Evolutionary conservation across 1,284 basidiomycete genomes (phyloP).

Genomic region (Stereum hirsutum): DNA sequence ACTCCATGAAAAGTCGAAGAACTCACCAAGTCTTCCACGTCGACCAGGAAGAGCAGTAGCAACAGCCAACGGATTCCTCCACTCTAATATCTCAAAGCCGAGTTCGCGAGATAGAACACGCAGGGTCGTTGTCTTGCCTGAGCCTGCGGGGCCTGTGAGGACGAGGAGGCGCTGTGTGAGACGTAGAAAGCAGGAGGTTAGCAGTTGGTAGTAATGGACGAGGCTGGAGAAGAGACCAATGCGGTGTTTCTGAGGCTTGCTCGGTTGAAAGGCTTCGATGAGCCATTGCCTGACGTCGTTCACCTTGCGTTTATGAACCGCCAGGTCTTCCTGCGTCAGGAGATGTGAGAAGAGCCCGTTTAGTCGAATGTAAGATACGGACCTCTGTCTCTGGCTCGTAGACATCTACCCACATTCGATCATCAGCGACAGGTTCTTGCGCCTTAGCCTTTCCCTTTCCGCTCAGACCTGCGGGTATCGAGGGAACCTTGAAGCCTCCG

Average conservation of each 20-base stretch:
- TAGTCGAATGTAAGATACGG: constrained; percentile 9
- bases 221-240: constrained; percentile 52
- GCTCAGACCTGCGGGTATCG: too few species aligned
- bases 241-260: constrained; percentile 66
- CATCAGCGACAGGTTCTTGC: too few species aligned
- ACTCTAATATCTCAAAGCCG: constrained; percentile 79
- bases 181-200: too few species aligned
- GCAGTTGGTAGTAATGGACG: background rate
- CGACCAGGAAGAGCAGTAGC: background rate
- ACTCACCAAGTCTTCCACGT: too few species aligned
- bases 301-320: constrained; percentile 84
- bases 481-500: too few species aligned
- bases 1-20: too few species aligned
- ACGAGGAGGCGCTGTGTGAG: constrained; percentile 66
- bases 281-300: constrained; percentile 84
- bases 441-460: too few species aligned
- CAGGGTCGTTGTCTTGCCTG: constrained; percentile 85
- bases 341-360: background rate
- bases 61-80: constrained; percentile 46
- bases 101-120: constrained; percentile 70
- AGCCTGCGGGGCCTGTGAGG: constrained; percentile 85
- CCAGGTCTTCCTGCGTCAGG: constrained; percentile 59
- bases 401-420: constrained; percentile 68
- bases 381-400: constrained; percentile 67
- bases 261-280: constrained; percentile 70